Percentiles rank a stretch among this genome's conserved stretches.
These are phyloP conservation scores for Monosporozyma aerobia DNA, from an alignment of 805 yeast species.

Conservation along the genomic window DNA sequence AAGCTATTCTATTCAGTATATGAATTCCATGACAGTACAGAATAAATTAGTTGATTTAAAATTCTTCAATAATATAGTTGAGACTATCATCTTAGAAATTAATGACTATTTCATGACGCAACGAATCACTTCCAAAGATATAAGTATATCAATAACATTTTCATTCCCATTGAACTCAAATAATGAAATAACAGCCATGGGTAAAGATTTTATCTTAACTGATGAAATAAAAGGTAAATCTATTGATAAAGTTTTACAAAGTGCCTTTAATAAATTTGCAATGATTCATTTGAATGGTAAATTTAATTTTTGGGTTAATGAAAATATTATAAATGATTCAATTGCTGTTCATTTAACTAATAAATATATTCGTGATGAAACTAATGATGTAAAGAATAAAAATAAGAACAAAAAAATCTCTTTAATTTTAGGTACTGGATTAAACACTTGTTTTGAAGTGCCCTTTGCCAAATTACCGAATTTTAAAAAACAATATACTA, in stretches of 20 bases:
- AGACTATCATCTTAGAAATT: conserved; percentile 10
- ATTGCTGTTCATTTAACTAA: conserved; percentile 58
- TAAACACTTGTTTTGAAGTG: conserved; percentile 41
- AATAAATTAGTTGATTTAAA: conserved; percentile 10
- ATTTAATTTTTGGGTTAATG: conserved; percentile 32
- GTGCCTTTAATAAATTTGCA: conserved; percentile 18
- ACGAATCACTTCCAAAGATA: not conserved
- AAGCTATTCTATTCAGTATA: conserved; percentile 7
- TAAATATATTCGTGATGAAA: conserved; percentile 16
- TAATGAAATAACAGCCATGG: conserved; percentile 38
- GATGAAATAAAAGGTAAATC: conserved; percentile 36
- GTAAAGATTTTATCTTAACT: conserved; percentile 50
- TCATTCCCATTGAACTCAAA: conserved; percentile 26
- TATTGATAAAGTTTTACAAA: conserved; percentile 35
- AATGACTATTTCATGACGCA: conserved; percentile 9
- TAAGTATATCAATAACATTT: conserved; percentile 27
- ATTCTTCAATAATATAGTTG: conserved; percentile 15
- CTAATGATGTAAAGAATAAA: conserved; percentile 5
- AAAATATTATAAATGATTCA: conserved; percentile 49
- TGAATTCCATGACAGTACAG: conserved; percentile 9
- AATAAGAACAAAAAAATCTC: conserved; percentile 31
- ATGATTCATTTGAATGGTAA: conserved; percentile 4
- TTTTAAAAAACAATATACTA: conserved; percentile 4
- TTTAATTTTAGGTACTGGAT: conserved; percentile 61
- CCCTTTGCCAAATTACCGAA: conserved; percentile 12